Base-by-base conservation (phyloP, 495 filamentous ascomycete species). In the Lineolata rhizophorae region DNA sequence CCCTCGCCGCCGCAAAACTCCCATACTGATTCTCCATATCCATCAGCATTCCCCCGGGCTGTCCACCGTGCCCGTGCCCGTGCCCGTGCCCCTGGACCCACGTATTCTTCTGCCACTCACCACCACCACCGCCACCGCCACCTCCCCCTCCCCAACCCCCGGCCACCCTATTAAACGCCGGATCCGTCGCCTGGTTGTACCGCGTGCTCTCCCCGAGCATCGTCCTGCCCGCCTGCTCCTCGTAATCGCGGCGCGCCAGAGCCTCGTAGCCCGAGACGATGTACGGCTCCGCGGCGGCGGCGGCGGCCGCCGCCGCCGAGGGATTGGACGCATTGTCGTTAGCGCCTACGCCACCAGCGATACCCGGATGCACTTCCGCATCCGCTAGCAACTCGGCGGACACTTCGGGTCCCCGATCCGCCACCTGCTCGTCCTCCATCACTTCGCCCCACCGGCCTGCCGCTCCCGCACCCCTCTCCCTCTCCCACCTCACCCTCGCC, bases 11-110 rank as follows among this genome's bases (percentile, higher is more conserved):
- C 18, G 35, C 47, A 28, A 41, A 50, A n/a, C 40, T 40, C 3
- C 47, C 47, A 29, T 50, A 51, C 35, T 48, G 45, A 28, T 51
- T 48, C 33, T 51, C 48, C 48, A 51, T 51, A 24, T 45, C 41
- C 37, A 42, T 25, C 5, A 46, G 27, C 12, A n/a, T n/a, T n/a
- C n/a, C n/a, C n/a, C n/a, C n/a, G n/a, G n/a, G n/a, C n/a, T n/a
- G n/a, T n/a, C n/a, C n/a, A n/a, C n/a, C n/a, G n/a, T n/a, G n/a
- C n/a, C n/a, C n/a, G n/a, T n/a, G n/a, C n/a, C n/a, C n/a, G n/a
- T n/a, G n/a, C n/a, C n/a, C n/a, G n/a, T n/a, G n/a, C n/a, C n/a
- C n/a, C n/a, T n/a, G n/a, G n/a, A n/a, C n/a, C n/a, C n/a, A n/a
- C n/a, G n/a, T n/a, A n/a, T n/a, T n/a, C 44, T 38, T 41, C 30